Conservation (phyloP, 2,329 filamentous ascomycete genomes). For the Monosporascus ibericus region DNA sequence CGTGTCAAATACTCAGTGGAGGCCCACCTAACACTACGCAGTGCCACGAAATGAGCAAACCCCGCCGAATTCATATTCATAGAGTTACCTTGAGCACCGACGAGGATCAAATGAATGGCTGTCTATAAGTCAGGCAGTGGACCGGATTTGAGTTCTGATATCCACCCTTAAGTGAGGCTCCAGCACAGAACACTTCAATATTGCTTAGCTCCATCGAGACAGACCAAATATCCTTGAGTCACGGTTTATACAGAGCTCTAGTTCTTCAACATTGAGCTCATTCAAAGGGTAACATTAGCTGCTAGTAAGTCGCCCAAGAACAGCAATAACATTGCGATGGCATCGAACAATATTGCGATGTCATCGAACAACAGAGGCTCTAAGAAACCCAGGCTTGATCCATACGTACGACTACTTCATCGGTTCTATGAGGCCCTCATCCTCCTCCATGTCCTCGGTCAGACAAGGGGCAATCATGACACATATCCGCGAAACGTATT, state of each 20-base stretch:
- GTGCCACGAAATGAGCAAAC: not conserved
- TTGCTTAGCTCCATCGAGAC: not conserved
- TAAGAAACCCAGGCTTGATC: not conserved
- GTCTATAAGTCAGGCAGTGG: too few species aligned
- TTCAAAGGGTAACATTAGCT: not conserved
- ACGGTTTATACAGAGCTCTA: not conserved
- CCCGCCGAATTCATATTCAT: not conserved
- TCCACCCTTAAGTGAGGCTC: too few species aligned
- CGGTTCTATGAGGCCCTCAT: not conserved
- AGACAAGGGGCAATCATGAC: not conserved
- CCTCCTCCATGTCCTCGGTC: not conserved
- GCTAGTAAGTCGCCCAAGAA: not conserved
- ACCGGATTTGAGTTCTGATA: too few species aligned
- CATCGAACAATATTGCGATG: not conserved
- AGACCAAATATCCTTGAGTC: not conserved
- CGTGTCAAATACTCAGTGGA: not conserved
- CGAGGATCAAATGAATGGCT: not conserved
- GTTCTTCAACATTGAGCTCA: not conserved
- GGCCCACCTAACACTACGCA: not conserved
- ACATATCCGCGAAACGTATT: not conserved
- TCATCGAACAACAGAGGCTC: not conserved
- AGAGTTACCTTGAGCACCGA: not conserved
- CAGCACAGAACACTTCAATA: too few species aligned
- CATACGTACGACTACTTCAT: not conserved
- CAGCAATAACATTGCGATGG: not conserved